Percentiles rank a stretch among this genome's conserved stretches.
These are phyloP conservation scores for Pestalotiopsis sp. DNA, from an alignment of 2,329 filamentous ascomycete genomes.

Conservation along the genomic window DNA sequence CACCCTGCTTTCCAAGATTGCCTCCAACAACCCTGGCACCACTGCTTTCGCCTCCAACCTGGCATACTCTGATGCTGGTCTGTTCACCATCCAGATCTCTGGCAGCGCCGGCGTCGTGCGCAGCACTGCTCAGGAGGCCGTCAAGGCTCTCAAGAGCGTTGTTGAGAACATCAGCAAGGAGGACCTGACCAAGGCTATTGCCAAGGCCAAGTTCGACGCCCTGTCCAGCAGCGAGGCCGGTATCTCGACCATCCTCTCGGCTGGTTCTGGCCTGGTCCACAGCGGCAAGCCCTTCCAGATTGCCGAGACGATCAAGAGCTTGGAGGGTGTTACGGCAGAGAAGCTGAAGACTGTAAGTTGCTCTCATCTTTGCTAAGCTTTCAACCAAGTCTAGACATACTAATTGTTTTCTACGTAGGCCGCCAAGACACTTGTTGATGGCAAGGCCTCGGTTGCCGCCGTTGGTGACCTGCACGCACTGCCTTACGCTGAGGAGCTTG, in stretches of 20 bases:
- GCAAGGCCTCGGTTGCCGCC: constrained; percentile 85
- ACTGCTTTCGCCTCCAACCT: constrained; percentile 74
- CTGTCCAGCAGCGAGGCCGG: constrained; percentile 81
- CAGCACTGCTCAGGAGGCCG: constrained; percentile 73
- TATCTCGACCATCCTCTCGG: constrained; percentile 76
- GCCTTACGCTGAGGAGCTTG: constrained; percentile 92
- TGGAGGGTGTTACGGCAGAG: constrained; percentile 81
- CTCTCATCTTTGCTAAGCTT: constrained; percentile 12
- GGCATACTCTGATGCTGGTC: constrained; percentile 91
- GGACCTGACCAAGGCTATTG: constrained; percentile 87
- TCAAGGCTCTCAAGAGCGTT: constrained; percentile 81
- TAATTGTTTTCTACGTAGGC: constrained; percentile 57
- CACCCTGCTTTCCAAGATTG: constrained; percentile 83
- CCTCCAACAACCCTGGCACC: constrained; percentile 66
- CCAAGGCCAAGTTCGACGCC: constrained; percentile 90
- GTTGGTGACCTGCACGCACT: constrained; percentile 91
- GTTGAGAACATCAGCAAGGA: constrained; percentile 79
- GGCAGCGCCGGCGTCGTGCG: constrained; percentile 76
- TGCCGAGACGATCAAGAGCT: constrained; percentile 74
- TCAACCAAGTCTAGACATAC: constrained; percentile 15
- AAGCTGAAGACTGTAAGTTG: constrained; percentile 81
- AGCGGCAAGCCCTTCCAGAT: constrained; percentile 84
- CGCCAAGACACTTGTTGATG: constrained; percentile 84
- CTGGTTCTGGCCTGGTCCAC: constrained; percentile 82
- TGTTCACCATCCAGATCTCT: constrained; percentile 80